These are phyloP conservation scores for Blastobotrys buckinghamii DNA, from an alignment of 1,139 yeast species.

Conservation along the genomic window DNA sequence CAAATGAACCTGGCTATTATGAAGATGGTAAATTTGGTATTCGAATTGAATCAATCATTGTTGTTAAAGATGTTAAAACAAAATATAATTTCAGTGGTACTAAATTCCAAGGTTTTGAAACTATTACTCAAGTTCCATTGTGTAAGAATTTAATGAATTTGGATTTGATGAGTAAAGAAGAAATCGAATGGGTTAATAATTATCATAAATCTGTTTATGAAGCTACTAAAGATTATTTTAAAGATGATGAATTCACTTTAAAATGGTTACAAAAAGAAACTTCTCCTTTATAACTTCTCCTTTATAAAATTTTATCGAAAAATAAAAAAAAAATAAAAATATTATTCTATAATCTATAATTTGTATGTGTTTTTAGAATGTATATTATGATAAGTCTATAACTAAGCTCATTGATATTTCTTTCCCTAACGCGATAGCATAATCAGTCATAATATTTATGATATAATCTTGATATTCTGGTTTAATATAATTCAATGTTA, in stretches of 20 bases:
- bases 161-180: conserved; percentile 52
- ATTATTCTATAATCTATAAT: no score
- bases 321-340: no score
- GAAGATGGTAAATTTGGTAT: conserved; percentile 92
- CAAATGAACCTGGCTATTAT: conserved; percentile 96
- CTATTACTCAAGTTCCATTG: conserved; percentile 84
- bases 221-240: conserved; percentile 44
- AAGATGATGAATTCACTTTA: conserved; percentile 42
- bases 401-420: no score
- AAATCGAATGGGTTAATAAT: conserved; percentile 58
- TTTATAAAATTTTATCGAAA: neutral
- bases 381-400: no score
- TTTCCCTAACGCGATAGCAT: no score
- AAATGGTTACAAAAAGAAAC: conserved; percentile 80
- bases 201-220: conserved; percentile 64
- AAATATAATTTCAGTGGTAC: conserved; percentile 43
- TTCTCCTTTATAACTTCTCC: conserved; percentile 29
- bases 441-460: no score
- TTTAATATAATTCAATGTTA: no score
- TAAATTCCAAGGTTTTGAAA: conserved; percentile 68
- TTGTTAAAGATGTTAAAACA: conserved; percentile 47
- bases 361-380: no score
- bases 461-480: no score
- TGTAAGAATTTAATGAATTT: conserved; percentile 62
- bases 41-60: conserved; percentile 78